Evolutionary conservation across 495 filamentous ascomycete species (phyloP).

Genomic region (Hypoxylon cercidicola): DNA sequence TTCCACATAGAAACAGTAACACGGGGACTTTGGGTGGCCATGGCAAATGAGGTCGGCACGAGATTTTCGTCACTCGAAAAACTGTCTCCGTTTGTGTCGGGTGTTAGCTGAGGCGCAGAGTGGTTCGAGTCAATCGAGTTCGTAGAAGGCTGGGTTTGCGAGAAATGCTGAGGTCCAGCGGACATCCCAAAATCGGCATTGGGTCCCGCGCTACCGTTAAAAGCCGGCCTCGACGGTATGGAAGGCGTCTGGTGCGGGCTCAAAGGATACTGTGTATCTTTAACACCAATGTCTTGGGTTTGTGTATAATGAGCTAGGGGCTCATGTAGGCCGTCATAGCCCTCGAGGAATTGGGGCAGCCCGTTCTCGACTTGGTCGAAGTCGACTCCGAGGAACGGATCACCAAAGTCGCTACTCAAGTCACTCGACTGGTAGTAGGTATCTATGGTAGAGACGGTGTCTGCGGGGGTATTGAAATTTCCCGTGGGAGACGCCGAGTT

Average conservation of each 20-base stretch:
- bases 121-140: constrained; percentile 45
- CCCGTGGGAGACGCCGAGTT: constrained; percentile 54
- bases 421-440: constrained; percentile 58
- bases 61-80: constrained; percentile 60
- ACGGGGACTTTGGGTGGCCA: constrained; percentile 57
- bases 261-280: constrained; percentile 40
- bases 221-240: constrained; percentile 38
- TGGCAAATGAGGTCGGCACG: constrained; percentile 47
- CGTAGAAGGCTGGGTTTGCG: constrained; percentile 38
- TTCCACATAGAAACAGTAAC: constrained; percentile 63
- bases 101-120: constrained; percentile 55
- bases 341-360: constrained; percentile 50
- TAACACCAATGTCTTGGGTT: constrained; percentile 43
- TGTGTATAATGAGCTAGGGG: constrained; percentile 38
- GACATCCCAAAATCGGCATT: constrained; percentile 37
- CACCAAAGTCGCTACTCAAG: constrained; percentile 52
- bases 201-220: constrained; percentile 19
- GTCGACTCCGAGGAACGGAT: constrained; percentile 55
- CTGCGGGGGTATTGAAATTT: constrained; percentile 55
- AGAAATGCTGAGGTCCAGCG: constrained; percentile 15
- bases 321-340: constrained; percentile 25
- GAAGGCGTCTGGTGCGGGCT: constrained; percentile 47
- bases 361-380: constrained; percentile 46
- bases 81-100: constrained; percentile 57
- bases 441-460: constrained; percentile 52